These are phyloP conservation scores for Oryza brachyantha DNA, from an alignment of 176 grass and related monocot genomes.

Conservation along the genomic window DNA sequence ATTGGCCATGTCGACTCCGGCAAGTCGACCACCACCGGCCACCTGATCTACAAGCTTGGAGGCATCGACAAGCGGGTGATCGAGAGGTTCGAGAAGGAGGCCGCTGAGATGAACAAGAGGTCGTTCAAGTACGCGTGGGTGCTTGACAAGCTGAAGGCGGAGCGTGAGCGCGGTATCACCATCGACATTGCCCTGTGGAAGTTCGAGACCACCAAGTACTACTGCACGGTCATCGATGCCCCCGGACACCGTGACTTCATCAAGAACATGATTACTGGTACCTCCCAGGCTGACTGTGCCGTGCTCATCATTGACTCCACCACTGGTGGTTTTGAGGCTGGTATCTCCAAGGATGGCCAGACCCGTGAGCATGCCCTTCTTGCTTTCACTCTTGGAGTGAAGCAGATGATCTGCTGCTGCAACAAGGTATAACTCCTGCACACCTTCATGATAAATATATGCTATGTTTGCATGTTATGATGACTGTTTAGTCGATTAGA, in stretches of 20 bases:
- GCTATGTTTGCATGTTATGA: too few species aligned
- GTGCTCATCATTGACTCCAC: conserved; percentile 85
- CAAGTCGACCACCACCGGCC: conserved; percentile 82
- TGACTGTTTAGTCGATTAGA: too few species aligned
- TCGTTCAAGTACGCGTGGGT: conserved; percentile 90
- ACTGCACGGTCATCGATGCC: conserved; percentile 80
- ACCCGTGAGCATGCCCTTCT: conserved; percentile 80
- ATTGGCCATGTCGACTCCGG: conserved; percentile 85
- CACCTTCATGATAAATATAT: too few species aligned
- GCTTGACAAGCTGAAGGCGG: conserved; percentile 91
- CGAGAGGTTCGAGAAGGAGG: conserved; percentile 71
- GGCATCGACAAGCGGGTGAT: conserved; percentile 96
- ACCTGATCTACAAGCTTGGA: conserved; percentile 87
- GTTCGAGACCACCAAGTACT: conserved; percentile 77
- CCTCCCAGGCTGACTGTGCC: conserved; percentile 82
- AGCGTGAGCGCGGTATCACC: conserved; percentile 76
- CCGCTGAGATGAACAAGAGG: conserved; percentile 78
- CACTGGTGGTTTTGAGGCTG: conserved; percentile 87
- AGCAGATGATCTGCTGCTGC: conserved; percentile 90
- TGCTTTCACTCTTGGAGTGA: conserved; percentile 83
- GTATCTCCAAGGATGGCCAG: conserved; percentile 84
- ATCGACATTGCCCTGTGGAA: conserved; percentile 84
- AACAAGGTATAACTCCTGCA: conserved; percentile 59
- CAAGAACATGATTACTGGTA: conserved; percentile 91
- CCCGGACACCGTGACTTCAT: conserved; percentile 85